These are phyloP conservation scores for Noccaea caerulescens DNA, from an alignment of 345 rosid species.

Conservation along the genomic window DNA sequence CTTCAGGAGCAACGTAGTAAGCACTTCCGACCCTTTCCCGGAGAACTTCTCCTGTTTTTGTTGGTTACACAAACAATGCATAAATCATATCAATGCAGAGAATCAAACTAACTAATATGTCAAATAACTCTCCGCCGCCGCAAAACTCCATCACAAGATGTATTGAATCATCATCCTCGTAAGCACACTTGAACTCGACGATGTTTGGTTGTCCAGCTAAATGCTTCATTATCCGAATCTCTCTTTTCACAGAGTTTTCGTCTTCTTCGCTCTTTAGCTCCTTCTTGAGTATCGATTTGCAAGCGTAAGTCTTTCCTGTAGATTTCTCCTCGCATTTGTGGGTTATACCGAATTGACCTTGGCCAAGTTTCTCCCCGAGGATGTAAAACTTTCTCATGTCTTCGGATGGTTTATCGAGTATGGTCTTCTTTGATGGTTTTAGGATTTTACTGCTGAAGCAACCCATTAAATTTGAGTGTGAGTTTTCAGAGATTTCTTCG, in stretches of 20 bases:
- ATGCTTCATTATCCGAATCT: conserved; percentile 5
- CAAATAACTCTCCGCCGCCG: not conserved
- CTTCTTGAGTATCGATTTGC: conserved; percentile 6
- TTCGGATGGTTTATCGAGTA: conserved; percentile 8
- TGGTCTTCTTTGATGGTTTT: not conserved
- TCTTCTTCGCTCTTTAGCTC: conserved; percentile 3
- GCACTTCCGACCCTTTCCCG: not conserved
- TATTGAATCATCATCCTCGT: not conserved
- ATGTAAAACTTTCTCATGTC: not conserved
- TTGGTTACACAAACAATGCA: not conserved
- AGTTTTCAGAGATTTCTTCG: not conserved
- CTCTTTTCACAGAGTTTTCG: not conserved
- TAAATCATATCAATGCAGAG: conserved; percentile 1
- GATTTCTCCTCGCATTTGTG: not conserved
- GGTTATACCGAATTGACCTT: not conserved
- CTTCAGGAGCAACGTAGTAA: not conserved
- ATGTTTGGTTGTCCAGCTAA: conserved; percentile 16
- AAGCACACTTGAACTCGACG: not conserved
- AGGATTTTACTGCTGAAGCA: too few relatives aligned
- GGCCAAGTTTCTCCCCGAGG: not conserved
- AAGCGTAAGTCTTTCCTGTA: conserved; percentile 7
- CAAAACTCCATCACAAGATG: conserved; percentile 5
- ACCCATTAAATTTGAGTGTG: too few relatives aligned
- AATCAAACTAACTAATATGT: conserved; percentile 2
- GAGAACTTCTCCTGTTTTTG: not conserved